A percentile compares a stretch with the other conserved stretches of the same genome.
These are phyloP conservation scores for Capsicum pubescens DNA, from an alignment of 257 asterid genomes.

Conservation along the genomic window DNA sequence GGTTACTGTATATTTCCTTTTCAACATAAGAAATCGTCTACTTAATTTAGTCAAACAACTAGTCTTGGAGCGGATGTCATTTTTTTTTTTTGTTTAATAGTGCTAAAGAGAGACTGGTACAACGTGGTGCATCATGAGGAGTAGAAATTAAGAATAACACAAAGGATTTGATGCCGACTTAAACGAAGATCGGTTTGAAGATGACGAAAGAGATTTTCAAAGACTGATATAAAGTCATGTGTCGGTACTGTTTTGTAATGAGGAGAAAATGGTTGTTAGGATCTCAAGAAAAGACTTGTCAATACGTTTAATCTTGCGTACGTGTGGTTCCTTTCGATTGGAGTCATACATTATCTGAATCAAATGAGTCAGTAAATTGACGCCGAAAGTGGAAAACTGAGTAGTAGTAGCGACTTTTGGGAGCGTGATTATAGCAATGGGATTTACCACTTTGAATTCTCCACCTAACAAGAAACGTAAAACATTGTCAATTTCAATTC, in stretches of 20 bases:
- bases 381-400: too few species aligned
- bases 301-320: background rate
- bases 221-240: background rate
- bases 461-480: background rate
- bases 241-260: too few species aligned
- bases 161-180: background rate
- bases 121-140: background rate
- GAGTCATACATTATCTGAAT: too few species aligned
- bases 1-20: background rate
- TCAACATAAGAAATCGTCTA: background rate
- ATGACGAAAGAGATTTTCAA: background rate
- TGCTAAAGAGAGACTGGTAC: background rate
- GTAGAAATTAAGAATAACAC: background rate
- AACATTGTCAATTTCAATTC: background rate
- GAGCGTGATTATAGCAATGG: background rate
- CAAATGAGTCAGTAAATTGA: too few species aligned
- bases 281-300: background rate
- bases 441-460: background rate
- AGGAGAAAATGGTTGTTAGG: too few species aligned
- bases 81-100: too few species aligned
- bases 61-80: background rate
- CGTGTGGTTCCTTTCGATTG: too few species aligned
- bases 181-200: background rate
- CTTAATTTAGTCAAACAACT: background rate
- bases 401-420: background rate